These are phyloP conservation scores for Tolypocladium ophioglossoides DNA, from an alignment of 2,329 filamentous ascomycete genomes.

Conservation along the genomic window DNA sequence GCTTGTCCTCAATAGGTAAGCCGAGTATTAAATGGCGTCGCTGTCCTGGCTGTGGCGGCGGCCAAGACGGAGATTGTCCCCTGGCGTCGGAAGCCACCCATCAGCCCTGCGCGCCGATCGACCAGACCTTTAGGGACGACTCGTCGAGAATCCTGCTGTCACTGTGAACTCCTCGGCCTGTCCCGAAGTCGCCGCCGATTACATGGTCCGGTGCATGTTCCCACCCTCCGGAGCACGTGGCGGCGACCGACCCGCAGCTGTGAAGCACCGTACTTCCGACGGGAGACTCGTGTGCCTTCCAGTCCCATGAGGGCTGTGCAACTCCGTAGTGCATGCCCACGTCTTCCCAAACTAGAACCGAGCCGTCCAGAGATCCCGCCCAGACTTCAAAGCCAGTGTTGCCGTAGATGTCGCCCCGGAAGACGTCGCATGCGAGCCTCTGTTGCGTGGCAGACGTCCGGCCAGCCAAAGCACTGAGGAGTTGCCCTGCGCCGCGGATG, in stretches of 20 bases:
- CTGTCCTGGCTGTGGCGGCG: too few relatives aligned
- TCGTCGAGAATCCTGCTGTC: constrained; percentile 7
- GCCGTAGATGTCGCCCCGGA: constrained; percentile 24
- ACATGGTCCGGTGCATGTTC: constrained; percentile 13
- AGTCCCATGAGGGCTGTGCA: constrained; percentile 36
- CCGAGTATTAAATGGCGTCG: too few relatives aligned
- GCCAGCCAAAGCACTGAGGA: constrained; percentile 44
- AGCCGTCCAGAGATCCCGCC: constrained; percentile 45
- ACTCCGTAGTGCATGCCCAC: constrained; percentile 38
- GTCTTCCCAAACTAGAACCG: constrained; percentile 47
- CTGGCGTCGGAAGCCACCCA: neutral
- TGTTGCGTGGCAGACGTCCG: constrained; percentile 43
- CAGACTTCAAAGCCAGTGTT: constrained; percentile 47
- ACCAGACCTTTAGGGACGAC: constrained; percentile 13
- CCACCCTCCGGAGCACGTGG: constrained; percentile 48
- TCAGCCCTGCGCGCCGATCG: constrained; percentile 2
- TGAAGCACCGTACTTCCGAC: constrained; percentile 42
- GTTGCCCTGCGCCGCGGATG: constrained; percentile 44
- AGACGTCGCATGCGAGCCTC: constrained; percentile 44
- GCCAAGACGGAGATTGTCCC: too few relatives aligned
- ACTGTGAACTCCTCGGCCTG: too few relatives aligned
- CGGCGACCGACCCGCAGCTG: constrained; percentile 42
- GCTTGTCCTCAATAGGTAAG: neutral
- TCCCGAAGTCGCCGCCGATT: neutral
- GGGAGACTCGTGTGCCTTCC: constrained; percentile 34